Base-by-base conservation (phyloP, 257 asterid genomes). In the Gentiana macrophylla region DNA sequence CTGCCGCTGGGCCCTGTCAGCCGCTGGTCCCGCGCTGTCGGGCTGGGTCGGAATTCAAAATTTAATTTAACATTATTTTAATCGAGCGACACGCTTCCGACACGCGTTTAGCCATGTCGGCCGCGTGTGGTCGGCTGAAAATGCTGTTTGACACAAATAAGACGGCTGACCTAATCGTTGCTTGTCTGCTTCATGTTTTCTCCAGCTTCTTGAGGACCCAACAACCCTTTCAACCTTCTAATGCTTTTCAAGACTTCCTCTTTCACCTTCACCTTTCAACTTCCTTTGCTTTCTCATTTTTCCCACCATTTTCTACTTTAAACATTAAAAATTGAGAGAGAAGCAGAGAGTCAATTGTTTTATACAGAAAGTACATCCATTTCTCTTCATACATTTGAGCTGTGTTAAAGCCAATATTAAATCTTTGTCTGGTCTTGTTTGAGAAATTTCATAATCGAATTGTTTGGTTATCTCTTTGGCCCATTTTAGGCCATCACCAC, bases 351-450 rank as follows among this genome's bases (percentile, higher is more conserved):
- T 44, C 3, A n/a, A 62, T 35, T 15, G n/a, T 9, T 69, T 58
- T 47, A 35, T 59, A 52, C 34, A 41, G 46, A 41, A 41, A 10
- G 8, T 64, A 51, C 65, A 65, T 52, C 62, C 65, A 45, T 54
- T 62, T 41, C 12, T 56, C 62, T 50, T 59, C 47, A 48, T 47
- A 44, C 46, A 41, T 41, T 41, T 41, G 6, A 63, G 8, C 46
- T 41, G 6, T 41, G 46, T 41, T 41, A 41, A 41, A 10, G 46
- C 41, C 74, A 72, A 78, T 79, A 74, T 82, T 79, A 56, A 67
- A 72, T 77, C 73, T 74, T 80, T 75, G 75, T 77, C 86, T 70
- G 76, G 75, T 66, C 71, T 74, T 74, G 72, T 76, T 75, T 61
- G 33, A 56, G 67, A 56, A 44, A 47, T 60, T 67, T 43, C 61